Conservation (phyloP, 163 green algal species). For the Dunaliella salina region DNA sequence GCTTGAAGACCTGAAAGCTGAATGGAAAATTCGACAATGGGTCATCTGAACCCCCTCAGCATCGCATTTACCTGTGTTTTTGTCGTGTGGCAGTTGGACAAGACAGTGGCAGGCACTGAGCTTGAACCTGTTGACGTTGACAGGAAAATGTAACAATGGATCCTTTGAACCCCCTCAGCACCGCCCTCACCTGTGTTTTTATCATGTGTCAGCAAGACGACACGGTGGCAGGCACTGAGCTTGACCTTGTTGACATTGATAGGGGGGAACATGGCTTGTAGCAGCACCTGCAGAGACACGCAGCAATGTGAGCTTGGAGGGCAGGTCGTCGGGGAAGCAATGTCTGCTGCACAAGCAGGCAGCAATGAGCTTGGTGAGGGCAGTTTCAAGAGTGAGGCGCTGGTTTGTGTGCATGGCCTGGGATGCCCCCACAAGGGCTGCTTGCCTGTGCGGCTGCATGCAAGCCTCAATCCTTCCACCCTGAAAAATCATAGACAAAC, state of each 20-base stretch:
- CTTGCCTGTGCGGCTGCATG: no score
- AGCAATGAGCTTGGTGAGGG: background rate
- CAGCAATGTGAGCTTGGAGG: background rate
- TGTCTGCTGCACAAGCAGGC: background rate
- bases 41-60: no score
- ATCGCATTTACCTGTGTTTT: background rate
- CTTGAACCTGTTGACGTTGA: conserved; percentile 82
- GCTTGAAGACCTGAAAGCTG: no score
- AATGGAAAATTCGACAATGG: no score
- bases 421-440: no score
- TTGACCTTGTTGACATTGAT: conserved; percentile 86
- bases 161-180: no score
- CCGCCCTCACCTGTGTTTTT: background rate
- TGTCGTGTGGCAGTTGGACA: conserved; percentile 29
- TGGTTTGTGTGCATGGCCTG: no score
- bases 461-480: no score
- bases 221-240: conserved; percentile 62
- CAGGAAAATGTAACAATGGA: no score
- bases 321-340: no score
- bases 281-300: conserved; percentile 40
- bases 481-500: no score
- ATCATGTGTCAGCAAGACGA: conserved; percentile 32
- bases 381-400: no score
- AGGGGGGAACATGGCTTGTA: conserved; percentile 94
- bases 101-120: conserved; percentile 63